Conservation (phyloP, 2,329 filamentous ascomycete species). For the Hyphodiscus sp. region DNA sequence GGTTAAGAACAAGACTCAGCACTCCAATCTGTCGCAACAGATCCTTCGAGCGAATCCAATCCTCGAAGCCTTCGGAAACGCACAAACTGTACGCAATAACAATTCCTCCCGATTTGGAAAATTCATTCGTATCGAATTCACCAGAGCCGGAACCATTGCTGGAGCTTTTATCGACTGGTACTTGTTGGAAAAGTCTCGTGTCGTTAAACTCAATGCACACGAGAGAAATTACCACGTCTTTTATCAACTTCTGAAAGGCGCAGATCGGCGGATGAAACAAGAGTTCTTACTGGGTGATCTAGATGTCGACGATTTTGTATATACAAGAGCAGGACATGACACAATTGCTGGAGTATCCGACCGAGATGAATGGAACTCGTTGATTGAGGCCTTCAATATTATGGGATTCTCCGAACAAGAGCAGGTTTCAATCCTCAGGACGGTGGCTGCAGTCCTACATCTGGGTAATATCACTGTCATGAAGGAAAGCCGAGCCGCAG, state of each 20-base stretch:
- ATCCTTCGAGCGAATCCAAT: constrained; percentile 96
- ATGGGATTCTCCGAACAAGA: constrained; percentile 91
- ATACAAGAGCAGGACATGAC: constrained; percentile 87
- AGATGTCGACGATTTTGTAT: constrained; percentile 81
- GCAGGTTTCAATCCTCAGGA: constrained; percentile 75
- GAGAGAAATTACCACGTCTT: constrained; percentile 98
- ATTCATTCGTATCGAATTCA: constrained; percentile 97
- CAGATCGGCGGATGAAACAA: constrained; percentile 64
- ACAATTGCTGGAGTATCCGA: constrained; percentile 88
- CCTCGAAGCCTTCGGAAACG: constrained; percentile 95
- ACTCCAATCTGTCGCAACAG: constrained; percentile 89
- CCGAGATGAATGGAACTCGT: constrained; percentile 76
- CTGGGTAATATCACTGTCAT: constrained; percentile 85
- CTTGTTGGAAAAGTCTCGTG: constrained; percentile 93
- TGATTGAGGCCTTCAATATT: constrained; percentile 87
- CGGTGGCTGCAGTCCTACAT: constrained; percentile 85
- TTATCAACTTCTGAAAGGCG: constrained; percentile 88
- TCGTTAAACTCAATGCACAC: constrained; percentile 78
- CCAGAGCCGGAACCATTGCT: constrained; percentile 77
- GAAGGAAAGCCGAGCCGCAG: constrained; percentile 83
- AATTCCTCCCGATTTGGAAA: constrained; percentile 98
- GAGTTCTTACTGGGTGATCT: constrained; percentile 70
- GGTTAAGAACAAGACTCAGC: constrained; percentile 52
- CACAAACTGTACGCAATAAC: constrained; percentile 95
- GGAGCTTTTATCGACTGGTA: constrained; percentile 99